Conservation (phyloP, 2,329 filamentous ascomycete species). For the Fusarium longipes region DNA sequence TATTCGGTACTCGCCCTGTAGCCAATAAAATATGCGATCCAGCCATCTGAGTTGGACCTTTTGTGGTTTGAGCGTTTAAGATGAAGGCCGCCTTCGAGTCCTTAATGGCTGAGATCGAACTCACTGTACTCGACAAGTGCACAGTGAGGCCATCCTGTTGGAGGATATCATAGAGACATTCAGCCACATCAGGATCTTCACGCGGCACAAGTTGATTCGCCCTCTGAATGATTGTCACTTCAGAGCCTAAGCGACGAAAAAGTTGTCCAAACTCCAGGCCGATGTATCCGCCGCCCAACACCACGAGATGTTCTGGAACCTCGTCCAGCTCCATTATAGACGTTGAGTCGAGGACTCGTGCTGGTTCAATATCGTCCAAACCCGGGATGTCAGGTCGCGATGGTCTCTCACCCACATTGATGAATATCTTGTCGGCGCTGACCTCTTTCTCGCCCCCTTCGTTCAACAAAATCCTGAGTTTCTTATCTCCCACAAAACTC, state of each 20-base stretch:
- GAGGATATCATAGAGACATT: slow-evolving; percentile 56
- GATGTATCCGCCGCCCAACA: slow-evolving; percentile 65
- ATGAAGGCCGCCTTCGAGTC: slow-evolving; percentile 27
- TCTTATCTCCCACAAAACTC: slow-evolving; percentile 55
- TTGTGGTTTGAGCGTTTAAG: slow-evolving; percentile 36
- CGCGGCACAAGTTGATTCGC: slow-evolving; percentile 55
- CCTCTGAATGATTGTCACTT: slow-evolving; percentile 61
- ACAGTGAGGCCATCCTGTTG: slow-evolving; percentile 59
- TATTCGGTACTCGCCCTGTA: slow-evolving; percentile 62
- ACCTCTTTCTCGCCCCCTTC: slow-evolving; percentile 50
- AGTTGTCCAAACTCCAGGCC: slow-evolving; percentile 66
- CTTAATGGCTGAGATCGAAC: slow-evolving; percentile 39
- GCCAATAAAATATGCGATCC: slow-evolving; percentile 63
- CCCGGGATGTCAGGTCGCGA: slow-evolving; percentile 53
- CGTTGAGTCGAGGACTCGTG: slow-evolving; percentile 59
- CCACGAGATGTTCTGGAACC: slow-evolving; percentile 60
- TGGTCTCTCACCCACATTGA: slow-evolving; percentile 60
- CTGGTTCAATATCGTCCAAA: slow-evolving; percentile 50
- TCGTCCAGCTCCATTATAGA: slow-evolving; percentile 59
- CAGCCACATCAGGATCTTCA: slow-evolving; percentile 62
- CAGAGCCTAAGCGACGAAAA: slow-evolving; percentile 60
- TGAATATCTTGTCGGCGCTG: slow-evolving; percentile 56
- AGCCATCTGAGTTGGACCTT: slow-evolving; percentile 43
- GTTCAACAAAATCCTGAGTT: slow-evolving; percentile 50
- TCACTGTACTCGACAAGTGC: slow-evolving; percentile 52